A percentile compares a stretch with the other conserved stretches of the same genome.
phyloP scores from a whole-genome alignment of 2,329 filamentous ascomycete species.

The Aspergillus piperis region DNA sequence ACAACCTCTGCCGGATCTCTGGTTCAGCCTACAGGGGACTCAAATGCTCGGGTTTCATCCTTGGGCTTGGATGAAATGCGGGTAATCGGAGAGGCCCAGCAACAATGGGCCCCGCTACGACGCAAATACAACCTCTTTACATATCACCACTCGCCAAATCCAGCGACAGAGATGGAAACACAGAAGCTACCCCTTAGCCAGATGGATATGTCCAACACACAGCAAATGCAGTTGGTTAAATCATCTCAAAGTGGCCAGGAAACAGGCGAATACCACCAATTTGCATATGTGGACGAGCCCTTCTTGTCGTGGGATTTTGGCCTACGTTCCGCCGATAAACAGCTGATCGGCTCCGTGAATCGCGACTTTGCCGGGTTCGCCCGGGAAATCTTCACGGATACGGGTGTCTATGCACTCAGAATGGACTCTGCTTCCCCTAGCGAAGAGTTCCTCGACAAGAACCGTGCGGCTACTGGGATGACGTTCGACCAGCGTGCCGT shows the following conservation, averaged over 20 bases:
- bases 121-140: slow-evolving; percentile 67
- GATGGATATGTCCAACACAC: slow-evolving; percentile 52
- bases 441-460: slow-evolving; percentile 30
- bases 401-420: slow-evolving; percentile 63
- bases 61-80: slow-evolving; percentile 60
- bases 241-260: slow-evolving; percentile 24
- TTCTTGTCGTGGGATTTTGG: slow-evolving; percentile 68
- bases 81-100: slow-evolving; percentile 64
- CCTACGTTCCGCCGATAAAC: slow-evolving; percentile 52
- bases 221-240: slow-evolving; percentile 47
- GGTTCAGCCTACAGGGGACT: slow-evolving; percentile 40
- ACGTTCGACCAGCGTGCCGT: slow-evolving; percentile 66
- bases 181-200: slow-evolving; percentile 46
- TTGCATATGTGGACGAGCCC: slow-evolving; percentile 64
- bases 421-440: slow-evolving; percentile 62
- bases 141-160: slow-evolving; percentile 49
- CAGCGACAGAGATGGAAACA: slow-evolving; percentile 38
- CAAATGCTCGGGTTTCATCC: slow-evolving; percentile 55
- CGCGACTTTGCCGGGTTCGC: slow-evolving; percentile 65
- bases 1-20: slow-evolving; percentile 47
- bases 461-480: slow-evolving; percentile 51
- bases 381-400: slow-evolving; percentile 66
- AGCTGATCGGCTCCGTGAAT: slow-evolving; percentile 62
- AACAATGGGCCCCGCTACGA: slow-evolving; percentile 63
- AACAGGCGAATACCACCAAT: slow-evolving; percentile 57